Conservation (phyloP, 768 basidiomycete genomes). For the Scleroderma bovista region DNA sequence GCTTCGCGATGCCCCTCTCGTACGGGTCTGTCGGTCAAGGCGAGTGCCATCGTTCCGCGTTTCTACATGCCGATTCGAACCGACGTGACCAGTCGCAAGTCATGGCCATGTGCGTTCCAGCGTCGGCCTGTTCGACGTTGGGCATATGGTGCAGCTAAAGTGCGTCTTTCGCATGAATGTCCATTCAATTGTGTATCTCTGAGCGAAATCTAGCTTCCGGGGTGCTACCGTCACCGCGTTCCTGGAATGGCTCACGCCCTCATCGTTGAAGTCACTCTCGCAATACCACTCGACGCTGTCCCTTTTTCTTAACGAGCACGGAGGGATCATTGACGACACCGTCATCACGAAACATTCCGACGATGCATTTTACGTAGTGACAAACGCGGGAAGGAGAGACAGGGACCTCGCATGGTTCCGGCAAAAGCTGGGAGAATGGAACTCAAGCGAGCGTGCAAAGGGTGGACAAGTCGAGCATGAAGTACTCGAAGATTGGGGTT, state of each 20-base stretch:
- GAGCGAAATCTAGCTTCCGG: constrained; percentile 52
- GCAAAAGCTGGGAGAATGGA: constrained; percentile 72
- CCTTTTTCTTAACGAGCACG: constrained; percentile 79
- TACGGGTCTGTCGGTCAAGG: constrained; percentile 84
- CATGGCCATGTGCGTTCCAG: constrained; percentile 82
- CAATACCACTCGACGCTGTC: constrained; percentile 82
- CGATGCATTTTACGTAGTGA: constrained; percentile 89
- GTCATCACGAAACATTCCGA: constrained; percentile 82
- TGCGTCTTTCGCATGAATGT: neutral
- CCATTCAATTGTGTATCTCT: neutral
- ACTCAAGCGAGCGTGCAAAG: constrained; percentile 43
- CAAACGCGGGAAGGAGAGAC: constrained; percentile 85
- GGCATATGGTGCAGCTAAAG: constrained; percentile 41
- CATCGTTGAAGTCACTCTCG: constrained; percentile 61
- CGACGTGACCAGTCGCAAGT: constrained; percentile 62
- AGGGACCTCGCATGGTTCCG: constrained; percentile 78
- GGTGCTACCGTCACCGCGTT: constrained; percentile 75
- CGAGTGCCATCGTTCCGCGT: constrained; percentile 24
- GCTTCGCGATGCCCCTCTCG: constrained; percentile 88
- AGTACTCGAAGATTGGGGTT: constrained; percentile 76
- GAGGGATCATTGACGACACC: constrained; percentile 96
- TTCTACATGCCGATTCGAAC: neutral
- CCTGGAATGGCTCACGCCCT: constrained; percentile 87
- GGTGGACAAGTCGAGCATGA: constrained; percentile 72
- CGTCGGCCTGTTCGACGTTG: constrained; percentile 92